Conservation (phyloP, 129 eudicot species). For the Arctium minus region DNA sequence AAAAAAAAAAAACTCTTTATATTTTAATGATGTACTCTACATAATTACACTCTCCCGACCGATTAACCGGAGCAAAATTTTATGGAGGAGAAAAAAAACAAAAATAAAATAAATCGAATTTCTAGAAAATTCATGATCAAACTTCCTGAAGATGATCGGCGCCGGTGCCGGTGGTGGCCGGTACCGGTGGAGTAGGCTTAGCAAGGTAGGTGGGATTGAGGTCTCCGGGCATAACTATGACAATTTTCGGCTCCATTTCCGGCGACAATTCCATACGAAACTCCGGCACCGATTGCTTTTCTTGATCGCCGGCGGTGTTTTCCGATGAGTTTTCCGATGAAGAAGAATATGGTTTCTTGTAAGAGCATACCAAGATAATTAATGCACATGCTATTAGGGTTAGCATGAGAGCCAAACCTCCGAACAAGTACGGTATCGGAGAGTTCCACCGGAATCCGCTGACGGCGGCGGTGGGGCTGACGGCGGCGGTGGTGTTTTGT, state of each 20-base stretch:
- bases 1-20: not conserved
- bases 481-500: constrained; percentile 19
- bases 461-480: constrained; percentile 20
- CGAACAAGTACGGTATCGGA: constrained; percentile 56
- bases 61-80: constrained; percentile 1
- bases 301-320: constrained; percentile 10
- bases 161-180: not conserved
- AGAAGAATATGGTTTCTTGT: constrained; percentile 27
- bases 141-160: constrained; percentile 21
- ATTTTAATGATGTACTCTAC: not conserved
- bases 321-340: constrained; percentile 2
- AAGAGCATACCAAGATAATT: constrained; percentile 51
- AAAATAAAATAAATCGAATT: not conserved
- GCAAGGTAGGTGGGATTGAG: constrained; percentile 58
- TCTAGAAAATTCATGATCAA: constrained; percentile 12
- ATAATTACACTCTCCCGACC: not conserved
- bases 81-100: not conserved
- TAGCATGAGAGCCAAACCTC: constrained; percentile 49
- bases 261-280: constrained; percentile 28
- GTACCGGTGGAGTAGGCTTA: constrained; percentile 35
- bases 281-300: constrained; percentile 14
- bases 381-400: constrained; percentile 52
- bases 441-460: constrained; percentile 50
- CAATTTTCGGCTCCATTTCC: constrained; percentile 57
- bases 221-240: constrained; percentile 74